A percentile compares a stretch with the other conserved stretches of the same genome.
These are phyloP conservation scores for Allium sativum DNA, from an alignment of 106 monocot species.

Conservation along the genomic window DNA sequence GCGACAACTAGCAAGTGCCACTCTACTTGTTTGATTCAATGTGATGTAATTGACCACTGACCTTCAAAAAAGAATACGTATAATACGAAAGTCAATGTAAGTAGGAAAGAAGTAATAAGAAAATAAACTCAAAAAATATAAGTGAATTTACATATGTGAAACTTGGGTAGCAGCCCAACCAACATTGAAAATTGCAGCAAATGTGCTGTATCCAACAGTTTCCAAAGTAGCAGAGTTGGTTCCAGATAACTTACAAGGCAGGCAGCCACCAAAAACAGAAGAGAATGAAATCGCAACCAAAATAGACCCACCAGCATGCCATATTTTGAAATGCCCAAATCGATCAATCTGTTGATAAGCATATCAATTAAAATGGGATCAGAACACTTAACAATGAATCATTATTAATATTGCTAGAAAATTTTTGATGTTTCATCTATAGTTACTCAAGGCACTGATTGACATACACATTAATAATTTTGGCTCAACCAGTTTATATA, in stretches of 20 bases:
- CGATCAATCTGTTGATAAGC: conserved; percentile 55
- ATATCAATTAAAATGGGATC: background rate
- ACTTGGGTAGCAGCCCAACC: conserved; percentile 96
- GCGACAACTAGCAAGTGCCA: conserved; percentile 81
- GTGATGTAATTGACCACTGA: conserved; percentile 92
- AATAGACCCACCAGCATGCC: conserved; percentile 83
- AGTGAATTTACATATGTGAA: conserved; percentile 69
- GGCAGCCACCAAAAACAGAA: conserved; percentile 86
- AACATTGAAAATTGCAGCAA: conserved; percentile 85
- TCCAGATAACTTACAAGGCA: conserved; percentile 54
- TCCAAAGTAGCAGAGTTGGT: conserved; percentile 35
- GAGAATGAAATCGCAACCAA: conserved; percentile 89
- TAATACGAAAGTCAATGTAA: background rate
- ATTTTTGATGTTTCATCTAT: too few species aligned
- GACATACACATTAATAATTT: too few species aligned
- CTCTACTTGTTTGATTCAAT: conserved; percentile 67
- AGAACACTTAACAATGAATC: too few species aligned
- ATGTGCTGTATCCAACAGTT: conserved; percentile 83
- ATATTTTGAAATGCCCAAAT: conserved; percentile 85
- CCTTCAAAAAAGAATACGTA: conserved; percentile 30
- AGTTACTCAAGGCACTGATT: too few species aligned
- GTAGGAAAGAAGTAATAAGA: too few species aligned
- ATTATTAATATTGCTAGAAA: too few species aligned
- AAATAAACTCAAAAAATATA: background rate
- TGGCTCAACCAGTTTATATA: too few species aligned